Evolutionary conservation across 2,329 filamentous ascomycete genomes (phyloP).

Genomic region (Ascochyta viciae-villosae): DNA sequence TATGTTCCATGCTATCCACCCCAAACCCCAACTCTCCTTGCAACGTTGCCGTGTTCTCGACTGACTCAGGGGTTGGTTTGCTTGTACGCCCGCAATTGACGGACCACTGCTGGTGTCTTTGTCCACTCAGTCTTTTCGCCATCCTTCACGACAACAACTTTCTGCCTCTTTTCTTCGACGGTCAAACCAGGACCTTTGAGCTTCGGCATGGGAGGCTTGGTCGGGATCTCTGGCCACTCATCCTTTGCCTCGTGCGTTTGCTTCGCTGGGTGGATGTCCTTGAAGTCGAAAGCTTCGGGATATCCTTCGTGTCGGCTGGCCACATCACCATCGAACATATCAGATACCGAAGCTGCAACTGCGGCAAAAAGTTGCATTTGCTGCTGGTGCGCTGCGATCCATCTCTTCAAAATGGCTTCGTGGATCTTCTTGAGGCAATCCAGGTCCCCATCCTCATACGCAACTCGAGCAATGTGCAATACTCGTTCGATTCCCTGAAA

Average conservation of each 20-base stretch:
- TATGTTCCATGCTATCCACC: background rate
- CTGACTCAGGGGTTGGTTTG: background rate
- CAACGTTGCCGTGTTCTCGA: background rate
- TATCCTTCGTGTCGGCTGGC: background rate
- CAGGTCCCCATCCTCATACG: constrained; percentile 11
- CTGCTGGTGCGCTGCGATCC: constrained; percentile 9
- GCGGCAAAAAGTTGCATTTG: constrained; percentile 1
- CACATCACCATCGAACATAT: constrained; percentile 6
- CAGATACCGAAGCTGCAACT: constrained; percentile 3
- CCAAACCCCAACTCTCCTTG: too few species aligned
- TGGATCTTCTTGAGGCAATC: constrained; percentile 1
- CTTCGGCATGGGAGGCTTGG: background rate
- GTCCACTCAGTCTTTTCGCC: background rate
- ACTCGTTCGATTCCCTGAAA: constrained; percentile 15
- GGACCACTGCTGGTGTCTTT: constrained; percentile 15
- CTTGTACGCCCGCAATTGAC: constrained; percentile 2
- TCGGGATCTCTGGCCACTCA: constrained; percentile 1
- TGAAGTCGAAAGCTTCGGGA: constrained; percentile 13
- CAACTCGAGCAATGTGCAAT: constrained; percentile 19
- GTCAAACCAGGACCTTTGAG: background rate
- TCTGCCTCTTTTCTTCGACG: constrained; percentile 5
- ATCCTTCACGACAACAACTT: constrained; percentile 3
- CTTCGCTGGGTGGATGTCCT: background rate
- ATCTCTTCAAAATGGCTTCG: constrained; percentile 12
- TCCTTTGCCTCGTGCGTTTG: background rate